Evolutionary conservation across 306 rosid genomes (phyloP).

Genomic region (Prunus davidiana): DNA sequence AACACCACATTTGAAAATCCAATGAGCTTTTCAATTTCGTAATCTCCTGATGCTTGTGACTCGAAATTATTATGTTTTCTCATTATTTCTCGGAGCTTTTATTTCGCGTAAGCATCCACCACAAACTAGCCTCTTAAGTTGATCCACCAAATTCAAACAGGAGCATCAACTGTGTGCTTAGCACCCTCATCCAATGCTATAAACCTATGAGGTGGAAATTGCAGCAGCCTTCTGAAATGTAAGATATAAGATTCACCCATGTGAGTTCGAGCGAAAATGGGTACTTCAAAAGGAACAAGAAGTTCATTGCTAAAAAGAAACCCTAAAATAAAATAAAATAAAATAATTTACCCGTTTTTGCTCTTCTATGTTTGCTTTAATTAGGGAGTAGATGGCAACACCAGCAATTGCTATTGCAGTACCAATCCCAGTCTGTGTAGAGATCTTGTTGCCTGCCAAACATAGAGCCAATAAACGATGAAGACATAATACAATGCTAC

Average conservation of each 20-base stretch:
- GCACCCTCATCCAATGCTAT: not conserved
- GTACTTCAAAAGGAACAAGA: not conserved
- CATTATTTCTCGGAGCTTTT: conserved; percentile 2
- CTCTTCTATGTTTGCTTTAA: conserved; percentile 73
- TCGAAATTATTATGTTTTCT: not conserved
- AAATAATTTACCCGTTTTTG: conserved; percentile 41
- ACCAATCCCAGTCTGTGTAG: conserved; percentile 72
- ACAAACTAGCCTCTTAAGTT: not conserved
- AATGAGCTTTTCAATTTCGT: not conserved
- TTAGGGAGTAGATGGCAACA: conserved; percentile 70
- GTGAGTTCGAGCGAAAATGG: conserved; percentile 6
- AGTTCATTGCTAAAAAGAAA: not conserved
- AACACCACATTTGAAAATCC: not conserved
- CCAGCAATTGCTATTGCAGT: conserved; percentile 75
- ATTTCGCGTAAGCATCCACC: conserved; percentile 14
- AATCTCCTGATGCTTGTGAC: not conserved
- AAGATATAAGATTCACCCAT: not conserved
- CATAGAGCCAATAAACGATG: not conserved
- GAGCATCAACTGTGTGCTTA: conserved; percentile 6
- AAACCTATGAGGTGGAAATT: conserved; percentile 31
- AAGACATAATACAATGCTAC: not conserved
- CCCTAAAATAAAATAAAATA: not conserved
- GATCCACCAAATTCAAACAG: conserved; percentile 12
- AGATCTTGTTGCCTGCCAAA: conserved; percentile 61
- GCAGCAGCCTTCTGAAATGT: conserved; percentile 62